phyloP scores from a whole-genome alignment of 176 grass and related monocot genomes.

The Oryza longistaminata region DNA sequence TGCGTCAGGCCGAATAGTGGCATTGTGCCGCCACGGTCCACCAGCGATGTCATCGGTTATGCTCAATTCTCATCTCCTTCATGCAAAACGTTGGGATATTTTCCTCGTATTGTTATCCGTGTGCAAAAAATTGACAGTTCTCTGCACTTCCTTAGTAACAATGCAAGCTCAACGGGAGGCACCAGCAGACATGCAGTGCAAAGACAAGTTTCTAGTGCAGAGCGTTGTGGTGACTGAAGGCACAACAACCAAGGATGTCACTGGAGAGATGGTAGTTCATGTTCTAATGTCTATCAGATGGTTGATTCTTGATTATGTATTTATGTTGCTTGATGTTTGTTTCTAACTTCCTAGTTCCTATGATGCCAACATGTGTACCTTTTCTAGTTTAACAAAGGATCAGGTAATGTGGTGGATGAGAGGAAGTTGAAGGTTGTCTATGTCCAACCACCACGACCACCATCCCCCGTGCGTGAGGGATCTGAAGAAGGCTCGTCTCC shows the following conservation, averaged over 20 bases:
- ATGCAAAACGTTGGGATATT: not conserved
- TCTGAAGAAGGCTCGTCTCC: conserved; percentile 77
- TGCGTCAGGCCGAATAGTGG: conserved; percentile 87
- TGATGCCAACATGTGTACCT: conserved; percentile 21
- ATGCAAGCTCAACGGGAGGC: conserved; percentile 84
- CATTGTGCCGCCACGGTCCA: conserved; percentile 71
- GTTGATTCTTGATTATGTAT: not conserved
- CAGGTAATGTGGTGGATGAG: conserved; percentile 79
- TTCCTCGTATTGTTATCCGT: not conserved
- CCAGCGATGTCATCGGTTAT: conserved; percentile 75
- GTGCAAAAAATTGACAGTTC: not conserved
- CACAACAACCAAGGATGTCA: conserved; percentile 58
- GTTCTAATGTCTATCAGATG: not conserved
- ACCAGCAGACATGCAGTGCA: conserved; percentile 76
- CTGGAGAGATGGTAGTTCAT: conserved; percentile 67
- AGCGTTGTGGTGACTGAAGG: conserved; percentile 60
- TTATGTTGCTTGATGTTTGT: conserved; percentile 14
- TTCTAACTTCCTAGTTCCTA: not conserved
- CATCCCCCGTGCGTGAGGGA: conserved; percentile 71
- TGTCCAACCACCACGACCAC: conserved; percentile 64
- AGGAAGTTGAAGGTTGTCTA: conserved; percentile 84
- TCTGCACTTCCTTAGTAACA: conserved; percentile 55
- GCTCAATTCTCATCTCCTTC: not conserved
- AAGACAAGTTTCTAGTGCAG: conserved; percentile 95
- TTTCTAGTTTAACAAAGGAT: conserved; percentile 76